Base-by-base conservation (phyloP, 768 basidiomycete genomes). In the Sporobolomyces pararoseus region DNA sequence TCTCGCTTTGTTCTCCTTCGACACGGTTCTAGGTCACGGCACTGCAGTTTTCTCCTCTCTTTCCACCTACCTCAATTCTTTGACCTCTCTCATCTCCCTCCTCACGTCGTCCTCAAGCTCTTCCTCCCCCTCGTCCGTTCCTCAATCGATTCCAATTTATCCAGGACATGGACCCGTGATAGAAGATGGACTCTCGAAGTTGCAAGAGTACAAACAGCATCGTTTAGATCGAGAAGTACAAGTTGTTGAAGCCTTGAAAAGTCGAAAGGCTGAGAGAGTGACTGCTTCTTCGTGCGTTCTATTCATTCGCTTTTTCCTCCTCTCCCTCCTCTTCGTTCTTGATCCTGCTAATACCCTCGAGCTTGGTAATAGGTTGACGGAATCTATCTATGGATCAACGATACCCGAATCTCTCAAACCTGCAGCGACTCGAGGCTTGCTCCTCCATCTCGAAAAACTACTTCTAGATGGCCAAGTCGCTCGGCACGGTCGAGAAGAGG, bases 31-130 rank as follows among this genome's bases (percentile, higher is more conserved):
- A 35, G 95, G 95, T 0, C 86, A 92, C 71, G 92, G 93, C 12
- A 91, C 91, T 0, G 84, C 93, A 4, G 86, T 94, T 7, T 96
- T 97, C 78, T 88, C 89, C 73, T 89, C 95, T 75, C 85, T 97
- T 19, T 81, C 83, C 0, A 75, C 83, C 7, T 96, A 93, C 76
- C 60, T 70, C 29, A 9, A 23, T 19, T 44, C 37, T 31, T 79
- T 94, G 27, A 69, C 80, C 7, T 87, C 86, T 67, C 83, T 95
- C 51, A 72, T 67, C 25, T 31, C 25, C 4, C 39, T 14, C 4
- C 29, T 61, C n/a, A 42, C 35, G 21, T 42, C 6, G 44, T 31
- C 23, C 21, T 65, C 51, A 9, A 25, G 25, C 7, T 35, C 25
- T n/a, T n/a, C n/a, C n/a, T n/a, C n/a, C n/a, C n/a, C n/a, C n/a